phyloP scores from a whole-genome alignment of 306 rosid species.

The Medicago ruthenica region DNA sequence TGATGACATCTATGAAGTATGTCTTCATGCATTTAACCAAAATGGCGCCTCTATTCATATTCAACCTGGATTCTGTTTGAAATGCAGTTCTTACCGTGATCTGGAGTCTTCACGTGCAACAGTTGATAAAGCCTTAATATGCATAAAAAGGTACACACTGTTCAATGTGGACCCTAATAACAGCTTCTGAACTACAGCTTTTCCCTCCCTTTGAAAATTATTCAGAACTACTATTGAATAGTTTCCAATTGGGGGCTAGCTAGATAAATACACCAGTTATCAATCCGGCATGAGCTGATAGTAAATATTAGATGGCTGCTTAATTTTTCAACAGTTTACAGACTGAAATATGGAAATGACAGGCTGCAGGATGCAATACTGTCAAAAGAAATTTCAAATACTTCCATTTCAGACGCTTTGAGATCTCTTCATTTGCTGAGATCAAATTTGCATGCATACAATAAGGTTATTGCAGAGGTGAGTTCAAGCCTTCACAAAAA shows the following conservation, averaged over 20 bases:
- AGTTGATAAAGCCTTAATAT: constrained; percentile 57
- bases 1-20: constrained; percentile 50
- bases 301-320: constrained; percentile 18
- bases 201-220: constrained; percentile 37
- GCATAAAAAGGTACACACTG: constrained; percentile 57
- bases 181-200: constrained; percentile 26
- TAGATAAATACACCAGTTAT: constrained; percentile 30
- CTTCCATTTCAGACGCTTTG: constrained; percentile 57
- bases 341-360: constrained; percentile 39
- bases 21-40: constrained; percentile 42
- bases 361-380: constrained; percentile 70
- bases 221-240: constrained; percentile 20
- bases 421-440: constrained; percentile 63
- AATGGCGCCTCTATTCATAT: constrained; percentile 40
- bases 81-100: constrained; percentile 75
- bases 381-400: constrained; percentile 56
- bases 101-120: constrained; percentile 56
- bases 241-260: constrained; percentile 31
- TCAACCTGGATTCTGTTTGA: constrained; percentile 68
- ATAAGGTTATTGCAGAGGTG: constrained; percentile 81
- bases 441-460: constrained; percentile 73
- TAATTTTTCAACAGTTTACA: constrained; percentile 18
- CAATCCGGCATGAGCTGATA: constrained; percentile 25
- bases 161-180: constrained; percentile 29
- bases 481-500: constrained; percentile 39